Evolutionary conservation across 148 eudicot genomes (phyloP), one percentile per base, ranked within the genome.

Genomic region (Chenopodium quinoa): DNA sequence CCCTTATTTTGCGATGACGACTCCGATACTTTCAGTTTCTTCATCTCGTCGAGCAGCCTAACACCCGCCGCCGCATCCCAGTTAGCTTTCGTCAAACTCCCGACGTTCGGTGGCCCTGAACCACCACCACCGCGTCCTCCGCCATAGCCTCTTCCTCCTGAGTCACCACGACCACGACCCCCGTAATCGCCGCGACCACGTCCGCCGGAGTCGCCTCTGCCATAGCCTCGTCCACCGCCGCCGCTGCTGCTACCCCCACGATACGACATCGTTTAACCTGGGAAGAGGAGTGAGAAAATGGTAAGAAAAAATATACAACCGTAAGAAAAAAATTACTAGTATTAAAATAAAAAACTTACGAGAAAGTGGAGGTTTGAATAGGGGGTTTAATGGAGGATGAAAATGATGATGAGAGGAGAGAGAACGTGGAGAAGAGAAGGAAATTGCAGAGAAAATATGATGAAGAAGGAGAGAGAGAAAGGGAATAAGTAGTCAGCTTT

Each of bases 241-340:
- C 85, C 81, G 1, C 68, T 46, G 22, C 87, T 83, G 25, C 87
- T 78, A 16, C 86, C 83, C 3, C 86, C 76, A 2, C 85, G 75
- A 14, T 78, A 79, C 37, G 89, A 86, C 89, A 85, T 89, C n/a
- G 40, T 40, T 22, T 0, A 52, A 20, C 0, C 52, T 44, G 11
- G 22, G 13, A 25, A 27, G 46, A 65, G 73, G 63, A 60, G 77
- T 13, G 17, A 32, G 40, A 37, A 47, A 31, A 77, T 2, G 6
- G 69, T 54, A 40, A 13, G 23, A 16, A 11, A 56, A n/a, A 19
- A 1, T 25, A 7, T 1, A 52, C 2, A 7, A 71, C 48, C 16
- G 10, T 37, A 9, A 22, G 69, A 56, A 17, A 19, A 14, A 54
- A 7, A 5, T 10, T 25, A n/a, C n/a, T n/a, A n/a, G n/a, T 5